phyloP scores from a whole-genome alignment of 1,139 yeast species.

The Blastobotrys illinoisensis region DNA sequence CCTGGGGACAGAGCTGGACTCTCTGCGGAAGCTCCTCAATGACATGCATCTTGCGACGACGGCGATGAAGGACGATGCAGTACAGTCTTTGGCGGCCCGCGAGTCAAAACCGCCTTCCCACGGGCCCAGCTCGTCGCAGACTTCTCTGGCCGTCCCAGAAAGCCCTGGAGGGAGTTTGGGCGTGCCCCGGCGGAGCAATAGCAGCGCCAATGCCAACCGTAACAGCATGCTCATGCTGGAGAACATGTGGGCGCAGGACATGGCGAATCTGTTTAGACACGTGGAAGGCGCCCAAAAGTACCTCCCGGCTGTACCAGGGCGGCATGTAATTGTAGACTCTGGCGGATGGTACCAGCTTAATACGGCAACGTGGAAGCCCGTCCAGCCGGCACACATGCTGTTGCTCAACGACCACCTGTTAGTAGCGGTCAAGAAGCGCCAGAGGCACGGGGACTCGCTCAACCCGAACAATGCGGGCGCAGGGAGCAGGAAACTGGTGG shows the following conservation, averaged over 20 bases:
- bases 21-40: constrained; percentile 53
- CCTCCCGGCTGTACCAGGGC: constrained; percentile 69
- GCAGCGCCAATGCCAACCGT: constrained; percentile 39
- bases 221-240: constrained; percentile 69
- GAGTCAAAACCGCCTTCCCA: constrained; percentile 5
- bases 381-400: constrained; percentile 71
- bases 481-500: constrained; percentile 42
- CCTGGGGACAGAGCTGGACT: constrained; percentile 60
- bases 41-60: constrained; percentile 59
- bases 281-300: constrained; percentile 89
- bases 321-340: constrained; percentile 77
- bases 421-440: constrained; percentile 61
- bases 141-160: not conserved
- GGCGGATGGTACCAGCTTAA: constrained; percentile 86
- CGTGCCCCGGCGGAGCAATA: not conserved
- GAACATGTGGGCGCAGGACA: constrained; percentile 74
- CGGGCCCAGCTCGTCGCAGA: not conserved
- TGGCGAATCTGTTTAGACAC: constrained; percentile 66
- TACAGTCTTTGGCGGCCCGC: constrained; percentile 30
- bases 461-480: not conserved
- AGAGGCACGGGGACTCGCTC: constrained; percentile 26
- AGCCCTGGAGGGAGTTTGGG: constrained; percentile 4
- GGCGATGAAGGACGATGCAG: constrained; percentile 68
- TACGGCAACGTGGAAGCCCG: constrained; percentile 79
- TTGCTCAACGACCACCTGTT: constrained; percentile 72